Evolutionary conservation across 345 rosid species (phyloP).

Genomic region (Populus nigra): DNA sequence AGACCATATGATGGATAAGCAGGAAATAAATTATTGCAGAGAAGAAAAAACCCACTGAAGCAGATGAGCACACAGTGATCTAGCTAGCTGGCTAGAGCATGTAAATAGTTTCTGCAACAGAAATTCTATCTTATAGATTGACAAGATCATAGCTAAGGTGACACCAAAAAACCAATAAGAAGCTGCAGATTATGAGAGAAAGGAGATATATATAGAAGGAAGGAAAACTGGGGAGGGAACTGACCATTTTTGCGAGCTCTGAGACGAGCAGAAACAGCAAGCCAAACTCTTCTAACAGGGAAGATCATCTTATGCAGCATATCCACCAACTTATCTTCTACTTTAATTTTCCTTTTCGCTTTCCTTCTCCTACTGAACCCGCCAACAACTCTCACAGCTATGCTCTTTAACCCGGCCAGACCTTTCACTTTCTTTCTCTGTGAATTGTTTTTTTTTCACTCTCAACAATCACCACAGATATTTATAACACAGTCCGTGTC

Average conservation of each 20-base stretch:
- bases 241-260: conserved; percentile 48
- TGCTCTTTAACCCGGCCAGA: conserved; percentile 41
- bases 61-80: too few relatives aligned
- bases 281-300: conserved; percentile 50
- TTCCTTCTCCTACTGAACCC: conserved; percentile 2
- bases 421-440: background rate
- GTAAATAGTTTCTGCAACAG: background rate
- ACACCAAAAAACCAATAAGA: background rate
- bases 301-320: conserved; percentile 53
- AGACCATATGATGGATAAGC: too few relatives aligned
- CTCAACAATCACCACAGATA: background rate
- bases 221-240: background rate
- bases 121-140: background rate
- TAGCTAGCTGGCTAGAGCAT: too few relatives aligned
- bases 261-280: conserved; percentile 49
- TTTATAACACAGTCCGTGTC: background rate
- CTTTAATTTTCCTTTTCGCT: background rate
- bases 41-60: too few relatives aligned
- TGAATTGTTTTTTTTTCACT: background rate
- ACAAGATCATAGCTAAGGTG: too few relatives aligned
- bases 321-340: conserved; percentile 37
- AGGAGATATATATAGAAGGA: background rate
- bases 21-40: too few relatives aligned
- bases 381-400: conserved; percentile 28
- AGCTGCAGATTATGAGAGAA: background rate